Evolutionary conservation across 257 asterid genomes (phyloP), one percentile per base, ranked within the genome.

Genomic region (Scutellaria barbata): DNA sequence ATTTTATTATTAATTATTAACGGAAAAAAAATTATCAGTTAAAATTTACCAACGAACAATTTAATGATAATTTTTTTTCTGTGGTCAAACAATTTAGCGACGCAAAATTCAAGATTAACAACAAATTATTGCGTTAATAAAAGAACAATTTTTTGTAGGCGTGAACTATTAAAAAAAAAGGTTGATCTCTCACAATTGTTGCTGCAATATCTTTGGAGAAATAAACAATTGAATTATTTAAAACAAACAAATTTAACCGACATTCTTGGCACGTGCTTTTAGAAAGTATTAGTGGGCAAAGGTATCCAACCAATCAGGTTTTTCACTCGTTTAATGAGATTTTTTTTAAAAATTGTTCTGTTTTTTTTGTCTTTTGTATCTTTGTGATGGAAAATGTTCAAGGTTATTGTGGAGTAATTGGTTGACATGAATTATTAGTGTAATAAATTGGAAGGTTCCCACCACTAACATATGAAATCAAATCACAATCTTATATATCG

Each of bases 241-340:
- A 72, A 62, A 52, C 16, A 63, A 62, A 42, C 39, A 67, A 35
- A 57, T 25, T 70, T 52, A 48, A 68, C 55, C 57, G 54, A 37
- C 74, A 46, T 68, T 50, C 57, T 52, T 5, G 17, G 47, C 86
- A 82, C 81, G 80, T 82, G 84, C 35, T 64, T 68, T 60, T 11
- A 37, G 48, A 20, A 63, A 51, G 5, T 61, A 61, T 66, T 37
- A 72, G 57, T 18, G 58, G 58, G 75, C 30, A 10, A 40, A 52
- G 47, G 37, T 18, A 17, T 22, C 71, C 43, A 79, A 30, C 71
- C 79, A 74, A 68, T 66, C 11, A 43, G 51, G 54, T 62, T 8
- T 14, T 62, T 22, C 68, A 63, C 14, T 41, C 55, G 45, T 65
- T 69, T 65, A 74, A 60, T 37, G 67, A 66, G 78, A 76, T 82